Conservation (phyloP, 208 protist genomes). For the Leptomonas pyrrhocoris region DNA sequence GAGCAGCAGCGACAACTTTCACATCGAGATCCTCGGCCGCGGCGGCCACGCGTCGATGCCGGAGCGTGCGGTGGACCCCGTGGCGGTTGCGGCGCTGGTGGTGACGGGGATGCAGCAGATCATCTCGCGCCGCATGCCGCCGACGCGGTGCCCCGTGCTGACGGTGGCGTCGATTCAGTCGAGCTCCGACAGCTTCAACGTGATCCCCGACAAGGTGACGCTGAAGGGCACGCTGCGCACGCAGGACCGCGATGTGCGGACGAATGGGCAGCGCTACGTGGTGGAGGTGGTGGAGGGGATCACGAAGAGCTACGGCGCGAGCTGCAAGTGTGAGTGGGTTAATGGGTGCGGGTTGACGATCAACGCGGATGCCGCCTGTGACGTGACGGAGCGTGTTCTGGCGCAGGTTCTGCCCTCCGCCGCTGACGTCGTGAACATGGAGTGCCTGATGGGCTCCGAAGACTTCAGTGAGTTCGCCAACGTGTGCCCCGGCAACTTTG, state of each 20-base stretch:
- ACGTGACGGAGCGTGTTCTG: slow-evolving; percentile 36
- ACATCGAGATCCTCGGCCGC: slow-evolving; percentile 42
- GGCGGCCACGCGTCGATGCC: slow-evolving; percentile 72
- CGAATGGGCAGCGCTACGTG: slow-evolving; percentile 26
- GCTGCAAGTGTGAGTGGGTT: slow-evolving; percentile 31
- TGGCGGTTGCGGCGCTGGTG: slow-evolving; percentile 42
- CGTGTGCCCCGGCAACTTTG: slow-evolving; percentile 43
- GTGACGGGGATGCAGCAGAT: slow-evolving; percentile 56
- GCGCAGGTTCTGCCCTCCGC: slow-evolving; percentile 28
- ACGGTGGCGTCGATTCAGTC: slow-evolving; percentile 45
- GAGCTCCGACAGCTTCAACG: slow-evolving; percentile 56
- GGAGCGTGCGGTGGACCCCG: slow-evolving; percentile 54
- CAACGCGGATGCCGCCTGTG: slow-evolving; percentile 46
- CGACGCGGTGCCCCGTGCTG: slow-evolving; percentile 45
- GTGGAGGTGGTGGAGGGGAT: slow-evolving; percentile 39
- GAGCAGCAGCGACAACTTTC: slow-evolving; percentile 36
- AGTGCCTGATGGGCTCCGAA: slow-evolving; percentile 38
- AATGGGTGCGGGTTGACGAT: slow-evolving; percentile 47
- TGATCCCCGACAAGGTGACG: slow-evolving; percentile 54
- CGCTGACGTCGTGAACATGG: slow-evolving; percentile 35
- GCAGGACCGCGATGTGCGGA: slow-evolving; percentile 35
- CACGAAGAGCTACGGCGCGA: slow-evolving; percentile 30
- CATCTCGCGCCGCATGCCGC: slow-evolving; percentile 47
- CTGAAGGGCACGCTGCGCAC: slow-evolving; percentile 58
- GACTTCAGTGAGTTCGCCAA: slow-evolving; percentile 56